These are phyloP conservation scores for Saccharomycopsis babjevae DNA, from an alignment of 805 yeast genomes.

Conservation along the genomic window DNA sequence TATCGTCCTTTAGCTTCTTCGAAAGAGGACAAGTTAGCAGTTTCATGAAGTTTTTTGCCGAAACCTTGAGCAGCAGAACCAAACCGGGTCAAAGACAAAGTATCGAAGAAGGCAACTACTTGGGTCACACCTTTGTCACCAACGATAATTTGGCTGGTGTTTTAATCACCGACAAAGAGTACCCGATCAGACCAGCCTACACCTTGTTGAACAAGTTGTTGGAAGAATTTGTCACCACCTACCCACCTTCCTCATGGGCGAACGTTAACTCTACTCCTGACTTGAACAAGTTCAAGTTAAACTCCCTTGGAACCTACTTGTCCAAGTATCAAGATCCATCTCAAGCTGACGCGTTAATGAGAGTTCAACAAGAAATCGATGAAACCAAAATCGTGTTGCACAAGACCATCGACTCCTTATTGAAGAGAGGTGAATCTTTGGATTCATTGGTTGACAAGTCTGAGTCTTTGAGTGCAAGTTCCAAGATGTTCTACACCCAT, in stretches of 20 bases:
- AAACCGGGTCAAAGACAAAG: conserved; percentile 84
- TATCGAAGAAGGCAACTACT: conserved; percentile 77
- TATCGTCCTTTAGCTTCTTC: conserved; percentile 80
- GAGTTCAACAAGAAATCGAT: conserved; percentile 94
- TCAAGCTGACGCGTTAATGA: conserved; percentile 94
- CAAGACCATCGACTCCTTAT: conserved; percentile 87
- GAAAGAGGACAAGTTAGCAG: conserved; percentile 77
- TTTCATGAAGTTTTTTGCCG: conserved; percentile 89
- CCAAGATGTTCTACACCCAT: conserved; percentile 92
- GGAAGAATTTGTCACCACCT: conserved; percentile 81
- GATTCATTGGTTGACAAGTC: conserved; percentile 92
- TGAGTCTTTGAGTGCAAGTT: conserved; percentile 78
- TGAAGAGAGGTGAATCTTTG: conserved; percentile 93
- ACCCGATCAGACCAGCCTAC: conserved; percentile 95
- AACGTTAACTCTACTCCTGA: conserved; percentile 31
- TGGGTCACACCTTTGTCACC: conserved; percentile 87
- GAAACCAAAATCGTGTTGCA: conserved; percentile 95
- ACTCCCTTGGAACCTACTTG: conserved; percentile 58
- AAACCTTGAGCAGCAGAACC: conserved; percentile 85
- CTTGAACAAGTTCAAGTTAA: conserved; percentile 33
- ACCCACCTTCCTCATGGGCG: conserved; percentile 67
- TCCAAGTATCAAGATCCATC: conserved; percentile 90
- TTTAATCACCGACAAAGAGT: conserved; percentile 85
- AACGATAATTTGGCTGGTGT: conserved; percentile 89
- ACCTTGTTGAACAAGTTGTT: conserved; percentile 81